Evolutionary conservation across 805 yeast species (phyloP).

Genomic region (Sugiyamaella valdiviana): DNA sequence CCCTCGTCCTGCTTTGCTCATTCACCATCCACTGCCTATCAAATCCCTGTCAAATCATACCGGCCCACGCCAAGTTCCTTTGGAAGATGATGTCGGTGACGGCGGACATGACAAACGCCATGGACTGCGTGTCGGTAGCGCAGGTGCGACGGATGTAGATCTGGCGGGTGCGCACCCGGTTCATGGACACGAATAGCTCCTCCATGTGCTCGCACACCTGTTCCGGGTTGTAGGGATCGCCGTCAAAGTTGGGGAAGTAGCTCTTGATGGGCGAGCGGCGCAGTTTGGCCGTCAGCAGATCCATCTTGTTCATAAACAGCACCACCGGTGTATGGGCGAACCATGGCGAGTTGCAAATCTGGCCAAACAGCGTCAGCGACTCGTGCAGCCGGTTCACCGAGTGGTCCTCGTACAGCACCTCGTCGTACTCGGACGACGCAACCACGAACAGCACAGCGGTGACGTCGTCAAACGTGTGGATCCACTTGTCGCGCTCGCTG

Average conservation of each 20-base stretch:
- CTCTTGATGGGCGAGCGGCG: constrained; percentile 55
- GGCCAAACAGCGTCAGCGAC: constrained; percentile 74
- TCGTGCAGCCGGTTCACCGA: constrained; percentile 87
- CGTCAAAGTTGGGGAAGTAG: constrained; percentile 74
- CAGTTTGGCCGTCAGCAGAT: constrained; percentile 69
- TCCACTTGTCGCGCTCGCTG: constrained; percentile 88
- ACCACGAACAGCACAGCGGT: constrained; percentile 82
- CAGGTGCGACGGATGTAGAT: constrained; percentile 89
- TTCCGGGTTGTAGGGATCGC: constrained; percentile 55
- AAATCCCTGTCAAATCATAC: constrained; percentile 60
- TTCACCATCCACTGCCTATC: too few relatives aligned
- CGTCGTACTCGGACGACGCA: constrained; percentile 90
- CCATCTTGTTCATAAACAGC: constrained; percentile 82
- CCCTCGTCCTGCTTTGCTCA: too few relatives aligned
- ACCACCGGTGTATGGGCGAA: constrained; percentile 82
- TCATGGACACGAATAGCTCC: constrained; percentile 53
- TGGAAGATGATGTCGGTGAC: constrained; percentile 88
- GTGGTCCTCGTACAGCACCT: constrained; percentile 83
- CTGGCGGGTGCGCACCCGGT: constrained; percentile 59
- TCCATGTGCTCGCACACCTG: constrained; percentile 71
- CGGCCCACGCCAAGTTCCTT: constrained; percentile 72
- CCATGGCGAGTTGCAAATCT: constrained; percentile 80
- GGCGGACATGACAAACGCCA: constrained; percentile 86
- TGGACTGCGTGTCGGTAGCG: constrained; percentile 86
- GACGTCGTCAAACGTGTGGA: constrained; percentile 86